phyloP scores from a whole-genome alignment of 805 yeast genomes.

The Hanseniaspora clermontiae region DNA sequence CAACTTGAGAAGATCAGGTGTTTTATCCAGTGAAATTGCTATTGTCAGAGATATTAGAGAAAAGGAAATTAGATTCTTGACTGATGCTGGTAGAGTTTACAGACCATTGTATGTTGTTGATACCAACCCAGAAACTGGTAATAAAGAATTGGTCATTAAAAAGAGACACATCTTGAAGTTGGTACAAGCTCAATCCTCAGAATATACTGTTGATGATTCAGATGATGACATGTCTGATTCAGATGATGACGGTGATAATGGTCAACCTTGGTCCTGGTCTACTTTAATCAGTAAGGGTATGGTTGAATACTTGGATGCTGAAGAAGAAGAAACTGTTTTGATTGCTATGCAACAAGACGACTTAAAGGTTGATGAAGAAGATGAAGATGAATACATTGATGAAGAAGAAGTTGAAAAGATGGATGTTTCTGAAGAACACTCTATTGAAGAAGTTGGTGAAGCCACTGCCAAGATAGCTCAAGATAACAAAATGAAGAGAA shows the following conservation, averaged over 20 bases:
- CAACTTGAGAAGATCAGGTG: slow-evolving; percentile 85
- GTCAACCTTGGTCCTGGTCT: slow-evolving; percentile 58
- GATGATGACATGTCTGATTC: slow-evolving; percentile 28
- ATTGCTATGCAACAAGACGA: slow-evolving; percentile 99
- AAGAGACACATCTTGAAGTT: slow-evolving; percentile 73
- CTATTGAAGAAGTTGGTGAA: slow-evolving; percentile 28
- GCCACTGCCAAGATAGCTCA: slow-evolving; percentile 35
- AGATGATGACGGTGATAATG: slow-evolving; percentile 39
- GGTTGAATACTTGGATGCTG: slow-evolving; percentile 95
- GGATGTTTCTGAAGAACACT: slow-evolving; percentile 29
- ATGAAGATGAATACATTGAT: slow-evolving; percentile 23
- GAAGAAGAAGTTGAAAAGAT: slow-evolving; percentile 8
- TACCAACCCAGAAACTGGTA: slow-evolving; percentile 58
- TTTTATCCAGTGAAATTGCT: slow-evolving; percentile 89
- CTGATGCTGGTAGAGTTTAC: slow-evolving; percentile 97
- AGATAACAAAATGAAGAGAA: slow-evolving; percentile 75
- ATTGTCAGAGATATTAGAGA: slow-evolving; percentile 95
- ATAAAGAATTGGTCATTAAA: slow-evolving; percentile 60
- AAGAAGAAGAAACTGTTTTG: slow-evolving; percentile 96
- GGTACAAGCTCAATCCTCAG: slow-evolving; percentile 46
- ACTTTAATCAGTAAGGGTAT: slow-evolving; percentile 72
- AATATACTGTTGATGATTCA: slow-evolving; percentile 35
- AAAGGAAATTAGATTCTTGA: slow-evolving; percentile 86
- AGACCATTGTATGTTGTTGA: slow-evolving; percentile 91
- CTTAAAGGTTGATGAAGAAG: slow-evolving; percentile 51